Conservation (phyloP, 2,329 filamentous ascomycete species). For the Fusarium irregulare region DNA sequence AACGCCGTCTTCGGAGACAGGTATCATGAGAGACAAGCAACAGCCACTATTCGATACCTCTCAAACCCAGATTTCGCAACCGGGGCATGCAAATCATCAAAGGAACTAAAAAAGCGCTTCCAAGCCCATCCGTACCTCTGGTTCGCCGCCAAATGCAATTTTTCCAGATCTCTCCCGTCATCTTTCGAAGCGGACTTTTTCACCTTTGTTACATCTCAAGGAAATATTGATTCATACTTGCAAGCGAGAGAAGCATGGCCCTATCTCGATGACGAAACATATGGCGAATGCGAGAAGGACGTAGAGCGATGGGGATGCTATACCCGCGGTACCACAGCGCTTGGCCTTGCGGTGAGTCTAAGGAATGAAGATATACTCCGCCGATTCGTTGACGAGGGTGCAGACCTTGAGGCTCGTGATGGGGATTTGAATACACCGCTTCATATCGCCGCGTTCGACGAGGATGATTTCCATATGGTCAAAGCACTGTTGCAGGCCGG, state of each 20-base stretch:
- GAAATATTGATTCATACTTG: background rate
- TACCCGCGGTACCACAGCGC: background rate
- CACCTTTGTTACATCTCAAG: background rate
- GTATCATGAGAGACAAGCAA: too few relatives aligned
- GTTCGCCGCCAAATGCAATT: background rate
- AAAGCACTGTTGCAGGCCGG: background rate
- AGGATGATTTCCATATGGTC: background rate
- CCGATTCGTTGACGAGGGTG: background rate
- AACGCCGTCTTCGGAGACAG: too few relatives aligned
- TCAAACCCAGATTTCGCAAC: background rate
- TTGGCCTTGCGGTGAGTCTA: slow-evolving; percentile 11
- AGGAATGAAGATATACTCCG: background rate
- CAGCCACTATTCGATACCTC: background rate
- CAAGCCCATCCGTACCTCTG: slow-evolving; percentile 5
- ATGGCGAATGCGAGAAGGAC: background rate
- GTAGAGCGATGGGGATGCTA: slow-evolving; percentile 2
- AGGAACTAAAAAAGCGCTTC: background rate
- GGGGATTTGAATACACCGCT: background rate
- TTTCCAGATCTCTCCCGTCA: fast-evolving
- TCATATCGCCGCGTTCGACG: background rate
- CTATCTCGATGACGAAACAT: background rate
- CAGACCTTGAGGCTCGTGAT: background rate
- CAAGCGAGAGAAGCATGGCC: slow-evolving; percentile 6
- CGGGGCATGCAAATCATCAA: background rate
- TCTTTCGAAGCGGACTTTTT: background rate